Percentiles rank a stretch among this genome's conserved stretches.
Evolutionary conservation across 1,284 basidiomycete species (phyloP).

Genomic region (Cutaneotrichosporon spelunceum): DNA sequence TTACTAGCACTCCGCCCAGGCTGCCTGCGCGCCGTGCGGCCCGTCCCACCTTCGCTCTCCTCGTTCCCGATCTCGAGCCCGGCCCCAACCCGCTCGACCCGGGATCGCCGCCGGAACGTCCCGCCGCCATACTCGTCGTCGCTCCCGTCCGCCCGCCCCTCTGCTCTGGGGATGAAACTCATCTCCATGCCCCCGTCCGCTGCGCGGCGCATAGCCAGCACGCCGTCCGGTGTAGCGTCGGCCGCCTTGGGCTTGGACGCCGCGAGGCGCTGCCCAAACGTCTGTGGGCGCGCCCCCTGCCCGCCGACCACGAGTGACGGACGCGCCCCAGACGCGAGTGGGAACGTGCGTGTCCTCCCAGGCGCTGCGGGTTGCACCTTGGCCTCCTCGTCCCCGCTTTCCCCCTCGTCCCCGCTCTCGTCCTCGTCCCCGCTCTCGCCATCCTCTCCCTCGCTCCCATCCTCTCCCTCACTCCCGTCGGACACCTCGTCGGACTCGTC

Average conservation of each 20-base stretch:
- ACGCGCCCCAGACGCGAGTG: conserved; percentile 26
- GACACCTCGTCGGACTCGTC: conserved; percentile 38
- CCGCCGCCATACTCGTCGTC: conserved; percentile 45
- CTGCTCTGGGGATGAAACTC: conserved; percentile 52
- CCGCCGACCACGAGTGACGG: conserved; percentile 41
- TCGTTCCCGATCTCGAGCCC: conserved; percentile 71
- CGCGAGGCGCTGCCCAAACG: conserved; percentile 51
- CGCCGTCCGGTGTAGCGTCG: conserved; percentile 32
- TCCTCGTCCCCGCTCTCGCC: conserved; percentile 55
- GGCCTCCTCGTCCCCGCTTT: conserved; percentile 57
- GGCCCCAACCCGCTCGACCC: conserved; percentile 73
- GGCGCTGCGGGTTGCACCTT: conserved; percentile 25
- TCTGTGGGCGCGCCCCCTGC: conserved; percentile 27
- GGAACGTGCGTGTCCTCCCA: conserved; percentile 24
- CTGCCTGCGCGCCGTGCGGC: conserved; percentile 67
- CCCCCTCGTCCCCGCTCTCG: conserved; percentile 53
- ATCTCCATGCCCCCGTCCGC: conserved; percentile 56
- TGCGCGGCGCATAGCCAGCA: conserved; percentile 44
- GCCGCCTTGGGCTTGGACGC: conserved; percentile 22
- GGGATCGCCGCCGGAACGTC: conserved; percentile 53
- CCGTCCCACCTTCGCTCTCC: conserved; percentile 56
- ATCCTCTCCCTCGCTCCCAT: conserved; percentile 53
- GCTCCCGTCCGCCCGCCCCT: conserved; percentile 30
- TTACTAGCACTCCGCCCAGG: conserved; percentile 78
- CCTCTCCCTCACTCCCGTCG: conserved; percentile 34